Evolutionary conservation across 371 early-diverging fungal genomes (phyloP), one percentile per base, ranked within the genome.

Genomic region (Lichtheimia hyalospora): DNA sequence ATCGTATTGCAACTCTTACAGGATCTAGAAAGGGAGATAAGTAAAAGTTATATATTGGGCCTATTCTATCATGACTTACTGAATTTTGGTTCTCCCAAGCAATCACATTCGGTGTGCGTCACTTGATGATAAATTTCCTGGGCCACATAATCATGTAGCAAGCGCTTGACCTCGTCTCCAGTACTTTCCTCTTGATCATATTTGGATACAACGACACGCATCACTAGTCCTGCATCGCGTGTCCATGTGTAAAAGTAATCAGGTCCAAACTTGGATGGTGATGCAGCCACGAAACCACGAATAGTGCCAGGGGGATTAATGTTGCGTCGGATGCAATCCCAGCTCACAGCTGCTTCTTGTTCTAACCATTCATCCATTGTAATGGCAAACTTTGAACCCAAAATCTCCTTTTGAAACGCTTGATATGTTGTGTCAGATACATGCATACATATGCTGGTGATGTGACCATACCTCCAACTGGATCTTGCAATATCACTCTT

Each of bases 211-310:
- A 85, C 43, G 25, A 83, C 84, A 49, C 68, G 62, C 70, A 85
- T 78, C 5, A 81, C 81, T 10, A 92, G 69, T 1, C 86, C 86
- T 4, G 88, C 72, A 52, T 93, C 94, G 18, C 94, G 79, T 13
- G 84, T 80, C 94, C 94, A 93, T 16, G 81, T 69, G 62, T 86
- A 93, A 50, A 79, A 92, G 77, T 93, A 93, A 66, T 91, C 81
- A 3, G 92, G 93, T 5, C 81, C 49, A 16, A 23, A 34, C 0
- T 69, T 74, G 6, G 74, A 74, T 2, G 70, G 56, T 5, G 78
- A 77, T 5, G 78, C 78, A 39, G 74, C 72, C 44, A 74, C 59
- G 44, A 77, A 77, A 0, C 78, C 78, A 27, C 61, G 48, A 1
- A 44, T 53, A 0, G 74, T 63, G 2, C 73, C 71, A 8, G 70